Conservation (phyloP, 306 rosid genomes). For the Fragaria ananassa region DNA sequence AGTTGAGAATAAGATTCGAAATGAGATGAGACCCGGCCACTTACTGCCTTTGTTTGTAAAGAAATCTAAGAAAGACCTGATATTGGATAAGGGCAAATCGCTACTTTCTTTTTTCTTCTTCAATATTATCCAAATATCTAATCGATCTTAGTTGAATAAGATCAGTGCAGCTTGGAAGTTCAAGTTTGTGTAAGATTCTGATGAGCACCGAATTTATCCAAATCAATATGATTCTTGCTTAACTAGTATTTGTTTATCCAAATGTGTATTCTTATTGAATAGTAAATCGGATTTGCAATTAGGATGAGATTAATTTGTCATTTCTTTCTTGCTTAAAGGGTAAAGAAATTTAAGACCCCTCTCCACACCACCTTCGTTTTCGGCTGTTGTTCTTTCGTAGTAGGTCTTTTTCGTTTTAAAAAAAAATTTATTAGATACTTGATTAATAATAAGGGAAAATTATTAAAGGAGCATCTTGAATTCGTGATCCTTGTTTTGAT, state of each 20-base stretch:
- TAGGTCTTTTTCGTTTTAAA: too few species aligned
- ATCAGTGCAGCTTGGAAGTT: too few species aligned
- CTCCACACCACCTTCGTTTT: too few species aligned
- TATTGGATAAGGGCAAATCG: neutral
- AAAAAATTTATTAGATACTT: too few species aligned
- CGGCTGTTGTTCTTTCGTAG: too few species aligned
- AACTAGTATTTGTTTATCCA: neutral
- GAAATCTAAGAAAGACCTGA: neutral
- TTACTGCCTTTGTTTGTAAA: neutral
- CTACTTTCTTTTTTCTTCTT: neutral
- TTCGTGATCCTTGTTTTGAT: neutral
- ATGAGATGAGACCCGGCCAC: neutral
- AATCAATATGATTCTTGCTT: neutral
- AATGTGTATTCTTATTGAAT: neutral
- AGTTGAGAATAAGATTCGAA: neutral
- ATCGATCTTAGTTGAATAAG: too few species aligned
- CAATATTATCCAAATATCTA: too few species aligned
- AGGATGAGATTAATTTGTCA: neutral
- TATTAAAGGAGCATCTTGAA: neutral
- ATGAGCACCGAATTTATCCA: neutral
- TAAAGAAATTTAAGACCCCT: neutral
- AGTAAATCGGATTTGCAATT: neutral
- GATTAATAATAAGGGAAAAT: too few species aligned
- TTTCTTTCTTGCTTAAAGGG: neutral
- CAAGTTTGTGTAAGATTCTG: too few species aligned